Conservation (phyloP, 306 rosid genomes). For the Argentina anserina region DNA sequence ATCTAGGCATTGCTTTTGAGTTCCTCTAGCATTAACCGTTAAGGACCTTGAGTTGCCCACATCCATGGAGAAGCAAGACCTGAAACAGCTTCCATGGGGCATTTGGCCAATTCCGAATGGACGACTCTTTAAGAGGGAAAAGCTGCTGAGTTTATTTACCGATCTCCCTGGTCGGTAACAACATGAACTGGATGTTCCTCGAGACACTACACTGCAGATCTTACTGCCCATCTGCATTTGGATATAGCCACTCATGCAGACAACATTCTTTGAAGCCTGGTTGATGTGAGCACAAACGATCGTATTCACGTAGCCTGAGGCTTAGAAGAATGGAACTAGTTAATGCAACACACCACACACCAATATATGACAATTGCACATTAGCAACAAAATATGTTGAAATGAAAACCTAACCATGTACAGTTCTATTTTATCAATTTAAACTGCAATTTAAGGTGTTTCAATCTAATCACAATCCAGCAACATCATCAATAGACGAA, state of each 20-base stretch:
- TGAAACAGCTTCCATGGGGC: constrained; percentile 42
- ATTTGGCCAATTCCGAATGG: constrained; percentile 41
- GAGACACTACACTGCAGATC: constrained; percentile 44
- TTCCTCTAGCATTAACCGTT: constrained; percentile 32
- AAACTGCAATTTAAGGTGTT: neutral
- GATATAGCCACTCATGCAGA: constrained; percentile 41
- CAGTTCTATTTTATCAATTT: neutral
- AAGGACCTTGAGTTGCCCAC: constrained; percentile 28
- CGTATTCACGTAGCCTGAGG: constrained; percentile 61
- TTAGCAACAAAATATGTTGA: neutral
- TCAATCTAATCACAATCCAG: neutral
- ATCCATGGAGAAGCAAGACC: constrained; percentile 53
- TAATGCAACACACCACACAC: constrained; percentile 3
- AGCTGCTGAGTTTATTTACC: constrained; percentile 34
- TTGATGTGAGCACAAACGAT: constrained; percentile 39
- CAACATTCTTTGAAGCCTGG: constrained; percentile 42
- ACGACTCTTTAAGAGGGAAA: constrained; percentile 38
- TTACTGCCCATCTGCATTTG: constrained; percentile 61
- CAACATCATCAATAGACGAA: neutral
- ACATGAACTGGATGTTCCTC: constrained; percentile 39
- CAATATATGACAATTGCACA: constrained; percentile 1
- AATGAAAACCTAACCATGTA: neutral
- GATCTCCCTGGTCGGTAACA: constrained; percentile 36
- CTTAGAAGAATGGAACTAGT: constrained; percentile 33
- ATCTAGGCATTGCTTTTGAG: constrained; percentile 33